These are phyloP conservation scores for Lyophyllum decastes DNA, from an alignment of 768 basidiomycete genomes.

Conservation along the genomic window DNA sequence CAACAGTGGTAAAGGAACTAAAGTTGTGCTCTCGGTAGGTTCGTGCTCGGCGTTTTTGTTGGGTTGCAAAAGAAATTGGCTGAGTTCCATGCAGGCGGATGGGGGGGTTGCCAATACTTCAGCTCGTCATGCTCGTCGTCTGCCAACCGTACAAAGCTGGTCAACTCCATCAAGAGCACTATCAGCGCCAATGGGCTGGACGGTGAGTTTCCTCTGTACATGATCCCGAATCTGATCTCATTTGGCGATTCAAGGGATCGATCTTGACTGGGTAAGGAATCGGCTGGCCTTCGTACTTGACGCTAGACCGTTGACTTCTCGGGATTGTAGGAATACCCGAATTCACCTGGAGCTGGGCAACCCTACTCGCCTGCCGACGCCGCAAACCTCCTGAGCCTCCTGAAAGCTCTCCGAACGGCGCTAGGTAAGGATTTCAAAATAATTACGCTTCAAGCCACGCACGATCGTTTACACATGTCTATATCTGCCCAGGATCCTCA, in stretches of 20 bases:
- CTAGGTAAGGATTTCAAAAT: constrained; percentile 41
- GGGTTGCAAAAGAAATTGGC: not conserved
- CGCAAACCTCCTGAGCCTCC: constrained; percentile 61
- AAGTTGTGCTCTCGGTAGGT: constrained; percentile 69
- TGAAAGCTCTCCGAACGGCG: constrained; percentile 55
- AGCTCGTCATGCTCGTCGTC: constrained; percentile 57
- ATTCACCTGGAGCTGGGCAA: constrained; percentile 62
- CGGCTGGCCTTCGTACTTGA: not conserved
- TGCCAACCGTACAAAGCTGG: constrained; percentile 55
- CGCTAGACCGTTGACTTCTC: not conserved
- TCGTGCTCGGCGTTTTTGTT: constrained; percentile 30
- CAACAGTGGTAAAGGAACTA: constrained; percentile 57
- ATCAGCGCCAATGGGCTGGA: constrained; percentile 65
- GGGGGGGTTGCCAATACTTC: constrained; percentile 71
- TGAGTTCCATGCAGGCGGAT: constrained; percentile 48
- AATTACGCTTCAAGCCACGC: not conserved
- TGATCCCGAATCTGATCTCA: constrained; percentile 1
- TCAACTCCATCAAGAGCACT: constrained; percentile 51
- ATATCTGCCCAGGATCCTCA: constrained; percentile 34
- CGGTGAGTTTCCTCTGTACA: constrained; percentile 46
- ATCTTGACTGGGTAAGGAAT: constrained; percentile 55
- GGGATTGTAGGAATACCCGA: constrained; percentile 66
- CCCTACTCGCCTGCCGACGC: constrained; percentile 59
- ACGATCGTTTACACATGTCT: not conserved
- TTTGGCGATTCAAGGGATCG: constrained; percentile 45